These are phyloP conservation scores for Rosa multiflora DNA, from an alignment of 306 rosid species.

Conservation along the genomic window DNA sequence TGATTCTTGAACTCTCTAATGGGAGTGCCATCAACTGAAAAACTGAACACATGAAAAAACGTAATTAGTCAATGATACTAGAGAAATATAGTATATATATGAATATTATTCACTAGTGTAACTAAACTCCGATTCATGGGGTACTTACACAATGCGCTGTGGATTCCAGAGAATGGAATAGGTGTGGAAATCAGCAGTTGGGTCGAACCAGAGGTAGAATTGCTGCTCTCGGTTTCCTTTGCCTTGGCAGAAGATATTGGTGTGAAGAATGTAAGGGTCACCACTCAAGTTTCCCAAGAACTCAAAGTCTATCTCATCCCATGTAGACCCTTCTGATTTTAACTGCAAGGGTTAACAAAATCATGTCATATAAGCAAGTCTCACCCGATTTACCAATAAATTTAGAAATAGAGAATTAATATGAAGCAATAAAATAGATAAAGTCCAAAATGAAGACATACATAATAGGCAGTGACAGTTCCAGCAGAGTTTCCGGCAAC, in stretches of 20 bases:
- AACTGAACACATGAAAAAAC: slow-evolving; percentile 30
- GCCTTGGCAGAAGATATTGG: slow-evolving; percentile 65
- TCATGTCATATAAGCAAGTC: background rate
- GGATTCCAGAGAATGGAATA: slow-evolving; percentile 75
- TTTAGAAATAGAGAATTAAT: too few species aligned
- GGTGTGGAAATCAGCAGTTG: slow-evolving; percentile 61
- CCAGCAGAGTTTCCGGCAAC: slow-evolving; percentile 51
- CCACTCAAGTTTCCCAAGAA: slow-evolving; percentile 73
- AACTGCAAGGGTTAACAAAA: slow-evolving; percentile 27
- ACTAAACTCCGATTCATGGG: too few species aligned
- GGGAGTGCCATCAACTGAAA: slow-evolving; percentile 62
- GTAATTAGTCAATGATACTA: too few species aligned
- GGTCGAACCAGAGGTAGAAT: slow-evolving; percentile 76
- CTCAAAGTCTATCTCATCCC: slow-evolving; percentile 81
- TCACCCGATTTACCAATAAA: too few species aligned
- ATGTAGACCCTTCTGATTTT: slow-evolving; percentile 56
- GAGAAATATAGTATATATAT: too few species aligned
- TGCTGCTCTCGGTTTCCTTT: slow-evolving; percentile 68
- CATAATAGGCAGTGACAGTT: slow-evolving; percentile 52
- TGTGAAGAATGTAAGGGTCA: slow-evolving; percentile 69
- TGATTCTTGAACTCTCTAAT: slow-evolving; percentile 72
- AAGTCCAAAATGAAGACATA: slow-evolving; percentile 13
- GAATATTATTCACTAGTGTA: too few species aligned
- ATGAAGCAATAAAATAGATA: too few species aligned
- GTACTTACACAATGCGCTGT: slow-evolving; percentile 47